Conservation (phyloP, 2,329 filamentous ascomycete genomes). For the Beauveria varroae region DNA sequence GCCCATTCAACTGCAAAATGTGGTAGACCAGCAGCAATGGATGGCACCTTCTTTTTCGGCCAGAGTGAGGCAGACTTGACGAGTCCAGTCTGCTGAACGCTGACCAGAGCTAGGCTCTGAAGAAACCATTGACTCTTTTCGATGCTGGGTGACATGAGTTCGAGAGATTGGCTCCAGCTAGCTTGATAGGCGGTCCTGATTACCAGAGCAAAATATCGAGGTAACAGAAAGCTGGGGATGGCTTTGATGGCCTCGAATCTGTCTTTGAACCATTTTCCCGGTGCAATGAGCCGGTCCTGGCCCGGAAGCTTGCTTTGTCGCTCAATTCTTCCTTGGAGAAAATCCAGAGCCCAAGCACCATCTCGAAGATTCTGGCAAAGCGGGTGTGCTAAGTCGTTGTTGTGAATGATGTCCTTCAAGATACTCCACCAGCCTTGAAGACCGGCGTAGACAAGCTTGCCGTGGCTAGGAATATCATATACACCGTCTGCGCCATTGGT, state of each 20-base stretch:
- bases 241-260: conserved; percentile 79
- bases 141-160: conserved; percentile 71
- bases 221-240: conserved; percentile 82
- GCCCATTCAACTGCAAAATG: conserved; percentile 95
- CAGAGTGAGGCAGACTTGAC: conserved; percentile 88
- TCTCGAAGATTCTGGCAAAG: conserved; percentile 88
- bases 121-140: conserved; percentile 80
- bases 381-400: conserved; percentile 89
- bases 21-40: conserved; percentile 83
- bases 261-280: conserved; percentile 71
- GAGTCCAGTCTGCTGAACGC: conserved; percentile 80
- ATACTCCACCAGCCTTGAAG: conserved; percentile 99
- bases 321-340: conserved; percentile 71
- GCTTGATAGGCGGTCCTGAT: conserved; percentile 83
- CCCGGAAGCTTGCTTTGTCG: conserved; percentile 57
- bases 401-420: conserved; percentile 71
- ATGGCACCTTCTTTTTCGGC: conserved; percentile 76
- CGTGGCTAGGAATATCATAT: conserved; percentile 78
- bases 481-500: conserved; percentile 77
- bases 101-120: conserved; percentile 83
- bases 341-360: conserved; percentile 89
- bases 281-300: conserved; percentile 55
- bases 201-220: conserved; percentile 86
- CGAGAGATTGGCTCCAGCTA: conserved; percentile 68
- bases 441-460: conserved; percentile 84